Base-by-base conservation (phyloP, 2,329 filamentous ascomycete species). In the Colletotrichum echinochloae region DNA sequence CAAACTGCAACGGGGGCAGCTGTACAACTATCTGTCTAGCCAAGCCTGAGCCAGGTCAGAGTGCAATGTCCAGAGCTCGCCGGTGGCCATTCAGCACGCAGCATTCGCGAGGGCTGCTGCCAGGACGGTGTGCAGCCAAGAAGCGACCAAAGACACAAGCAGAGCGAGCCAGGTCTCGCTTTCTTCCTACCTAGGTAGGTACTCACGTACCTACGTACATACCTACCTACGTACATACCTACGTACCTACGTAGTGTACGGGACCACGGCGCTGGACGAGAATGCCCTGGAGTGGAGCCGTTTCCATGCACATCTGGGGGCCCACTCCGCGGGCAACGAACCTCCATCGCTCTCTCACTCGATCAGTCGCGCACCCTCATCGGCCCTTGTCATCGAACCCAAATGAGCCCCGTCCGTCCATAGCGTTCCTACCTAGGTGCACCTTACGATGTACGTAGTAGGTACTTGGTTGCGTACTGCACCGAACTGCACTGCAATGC, bases 61-160 rank as follows among this genome's bases (percentile, higher is more conserved):
- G 56, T 66, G 62, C 56, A 56, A 59, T 39, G 39, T 51, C 44
- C 51, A 35, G n/a, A 3, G 20, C 30, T 35, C 20, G 20, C n/a
- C 23, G 20, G 23, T 33, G 60, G 26, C 66, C 60, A 70, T 56
- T 70, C 55, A 55, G 62, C 55, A 46, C 30, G 26, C 57, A 49
- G 56, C 35, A 57, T 59, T 62, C 44, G 57, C 64, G 64, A 70
- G 18, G 37, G 64, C 54, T 59, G 64, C 64, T n/a, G 67, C 64
- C 67, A 67, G 67, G 67, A 70, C 57, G 26, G 57, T 62, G 57
- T 37, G 64, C 64, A 67, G 67, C 67, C 67, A 70, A 70, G 57
- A 54, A 67, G n/a, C 48, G 39, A 70, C 62, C 46, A 59, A 44
- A 51, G 49, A 62, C 57, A 62, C 66, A 57, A 5, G 23, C 20